These are phyloP conservation scores for Aspergillus sp. DNA, from an alignment of 2,329 filamentous ascomycete genomes.

Conservation along the genomic window DNA sequence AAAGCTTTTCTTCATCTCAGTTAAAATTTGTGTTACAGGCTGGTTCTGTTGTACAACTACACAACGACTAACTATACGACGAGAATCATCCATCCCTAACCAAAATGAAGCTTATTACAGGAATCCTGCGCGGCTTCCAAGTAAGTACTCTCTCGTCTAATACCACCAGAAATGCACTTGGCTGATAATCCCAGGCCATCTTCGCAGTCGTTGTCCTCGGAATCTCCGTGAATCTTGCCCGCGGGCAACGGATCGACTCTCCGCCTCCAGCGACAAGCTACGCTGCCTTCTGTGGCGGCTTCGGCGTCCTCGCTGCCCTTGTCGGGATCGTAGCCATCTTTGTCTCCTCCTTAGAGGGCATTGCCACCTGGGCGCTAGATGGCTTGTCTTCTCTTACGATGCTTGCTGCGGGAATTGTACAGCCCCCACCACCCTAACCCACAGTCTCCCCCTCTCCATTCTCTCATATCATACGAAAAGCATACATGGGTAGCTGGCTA, in stretches of 20 bases:
- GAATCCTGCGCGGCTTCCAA: constrained; percentile 1
- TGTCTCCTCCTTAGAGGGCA: constrained; percentile 11
- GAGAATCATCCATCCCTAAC: not conserved
- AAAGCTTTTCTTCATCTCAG: not conserved
- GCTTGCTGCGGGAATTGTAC: constrained; percentile 23
- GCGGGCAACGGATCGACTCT: constrained; percentile 14
- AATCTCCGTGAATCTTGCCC: constrained; percentile 23
- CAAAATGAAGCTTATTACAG: constrained; percentile 2
- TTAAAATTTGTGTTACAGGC: not conserved
- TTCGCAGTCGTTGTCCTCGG: constrained; percentile 24
- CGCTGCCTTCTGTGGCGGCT: constrained; percentile 21
- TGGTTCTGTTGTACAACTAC: no score
- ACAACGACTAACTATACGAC: no score
- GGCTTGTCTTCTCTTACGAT: constrained; percentile 21
- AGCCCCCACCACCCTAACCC: no score
- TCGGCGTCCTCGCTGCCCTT: constrained; percentile 21
- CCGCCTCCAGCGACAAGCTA: constrained; percentile 23
- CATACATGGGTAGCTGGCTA: not conserved
- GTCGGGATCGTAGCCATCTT: constrained; percentile 18
- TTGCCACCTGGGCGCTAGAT: constrained; percentile 22
- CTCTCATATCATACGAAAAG: no score
- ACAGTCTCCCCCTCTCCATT: no score
- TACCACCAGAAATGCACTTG: not conserved
- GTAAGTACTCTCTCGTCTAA: not conserved
- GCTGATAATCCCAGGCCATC: constrained; percentile 10